These are phyloP conservation scores for Aechmea fasciata DNA, from an alignment of 176 grass and related monocot species.

Conservation along the genomic window DNA sequence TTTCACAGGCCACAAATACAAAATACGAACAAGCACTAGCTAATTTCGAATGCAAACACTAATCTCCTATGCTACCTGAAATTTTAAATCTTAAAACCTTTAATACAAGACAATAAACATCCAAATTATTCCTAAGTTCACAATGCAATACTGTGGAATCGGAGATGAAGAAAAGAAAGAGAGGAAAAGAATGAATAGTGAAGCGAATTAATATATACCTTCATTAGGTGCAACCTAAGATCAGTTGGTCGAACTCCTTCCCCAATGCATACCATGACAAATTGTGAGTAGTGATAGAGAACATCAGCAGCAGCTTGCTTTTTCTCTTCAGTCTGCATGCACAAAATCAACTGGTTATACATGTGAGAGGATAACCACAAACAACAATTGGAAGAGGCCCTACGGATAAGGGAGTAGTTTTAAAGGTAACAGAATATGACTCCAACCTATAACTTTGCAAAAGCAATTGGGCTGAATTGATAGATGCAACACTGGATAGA, in stretches of 20 bases:
- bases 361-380: neutral
- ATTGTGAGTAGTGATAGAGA: slow-evolving; percentile 78
- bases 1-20: neutral
- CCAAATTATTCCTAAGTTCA: neutral
- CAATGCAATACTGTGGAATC: neutral
- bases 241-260: slow-evolving; percentile 79
- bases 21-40: neutral
- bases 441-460: neutral
- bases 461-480: neutral
- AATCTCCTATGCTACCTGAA: too few species aligned
- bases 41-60: too few species aligned
- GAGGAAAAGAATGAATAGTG: slow-evolving; percentile 1
- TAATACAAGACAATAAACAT: neutral
- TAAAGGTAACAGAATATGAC: too few species aligned
- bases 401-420: too few species aligned
- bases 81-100: neutral
- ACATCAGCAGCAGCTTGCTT: slow-evolving; percentile 88
- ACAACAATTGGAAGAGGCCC: neutral
- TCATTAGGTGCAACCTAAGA: slow-evolving; percentile 90
- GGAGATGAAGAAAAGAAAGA: neutral
- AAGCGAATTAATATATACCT: slow-evolving; percentile 35
- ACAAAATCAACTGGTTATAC: neutral
- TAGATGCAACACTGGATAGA: too few species aligned
- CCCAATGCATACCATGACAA: slow-evolving; percentile 92
- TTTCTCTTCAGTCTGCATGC: slow-evolving; percentile 60